Evolutionary conservation across 2,329 filamentous ascomycete species (phyloP).

Genomic region (Cladosporium austrohemisphaericum): DNA sequence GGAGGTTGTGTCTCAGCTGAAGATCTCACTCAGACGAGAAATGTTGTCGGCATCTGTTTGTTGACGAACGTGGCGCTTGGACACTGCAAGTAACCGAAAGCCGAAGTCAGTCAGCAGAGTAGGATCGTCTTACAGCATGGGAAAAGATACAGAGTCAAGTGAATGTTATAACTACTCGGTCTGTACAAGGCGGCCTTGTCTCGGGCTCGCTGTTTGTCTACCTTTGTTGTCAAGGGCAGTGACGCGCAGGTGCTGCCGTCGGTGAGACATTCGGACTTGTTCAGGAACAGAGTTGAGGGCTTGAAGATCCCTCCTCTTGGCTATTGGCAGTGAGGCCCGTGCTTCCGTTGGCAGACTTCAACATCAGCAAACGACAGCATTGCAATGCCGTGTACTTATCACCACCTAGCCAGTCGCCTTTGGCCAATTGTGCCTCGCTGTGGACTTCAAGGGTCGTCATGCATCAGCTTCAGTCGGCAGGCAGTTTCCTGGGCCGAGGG

Average conservation of each 20-base stretch:
- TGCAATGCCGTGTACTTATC: too few species aligned
- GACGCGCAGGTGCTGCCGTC: constrained; percentile 3
- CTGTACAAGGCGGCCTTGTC: background rate
- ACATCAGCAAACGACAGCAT: constrained; percentile 1
- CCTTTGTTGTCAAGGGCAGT: constrained; percentile 2
- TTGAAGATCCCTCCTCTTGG: too few species aligned
- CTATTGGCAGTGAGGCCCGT: too few species aligned
- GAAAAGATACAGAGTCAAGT: too few species aligned
- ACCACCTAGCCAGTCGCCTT: too few species aligned
- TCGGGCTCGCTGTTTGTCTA: background rate
- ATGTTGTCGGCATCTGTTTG: constrained; percentile 1
- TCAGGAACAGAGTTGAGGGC: constrained; percentile 7
- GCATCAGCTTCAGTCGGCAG: too few species aligned
- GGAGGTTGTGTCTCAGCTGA: background rate
- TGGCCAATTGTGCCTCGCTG: too few species aligned
- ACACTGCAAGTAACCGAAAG: background rate
- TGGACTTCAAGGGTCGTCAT: too few species aligned
- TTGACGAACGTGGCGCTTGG: constrained; percentile 2
- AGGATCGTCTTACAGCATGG: too few species aligned
- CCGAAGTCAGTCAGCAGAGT: background rate
- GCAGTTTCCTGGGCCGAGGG: too few species aligned
- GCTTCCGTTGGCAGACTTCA: constrained; percentile 3
- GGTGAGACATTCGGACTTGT: constrained; percentile 11
- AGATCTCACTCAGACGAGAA: background rate
- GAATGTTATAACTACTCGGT: background rate